These are phyloP conservation scores for Lepidopterella palustris DNA, from an alignment of 495 filamentous ascomycete genomes.

Conservation along the genomic window DNA sequence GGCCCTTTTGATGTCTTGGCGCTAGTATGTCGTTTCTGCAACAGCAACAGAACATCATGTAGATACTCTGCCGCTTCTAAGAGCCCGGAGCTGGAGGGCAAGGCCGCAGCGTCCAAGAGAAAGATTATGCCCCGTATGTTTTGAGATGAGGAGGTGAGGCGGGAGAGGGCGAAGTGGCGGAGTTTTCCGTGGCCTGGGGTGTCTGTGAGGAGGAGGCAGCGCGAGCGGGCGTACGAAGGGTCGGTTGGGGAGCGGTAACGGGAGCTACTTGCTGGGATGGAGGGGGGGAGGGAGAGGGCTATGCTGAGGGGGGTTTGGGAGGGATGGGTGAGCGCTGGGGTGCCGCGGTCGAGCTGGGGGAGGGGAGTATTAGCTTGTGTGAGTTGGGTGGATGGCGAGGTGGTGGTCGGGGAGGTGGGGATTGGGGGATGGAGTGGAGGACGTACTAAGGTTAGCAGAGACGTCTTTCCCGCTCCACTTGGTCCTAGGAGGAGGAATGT, in stretches of 20 bases:
- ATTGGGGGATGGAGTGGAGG: not conserved
- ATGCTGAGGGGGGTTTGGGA: conserved; percentile 79
- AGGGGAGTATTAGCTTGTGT: not conserved
- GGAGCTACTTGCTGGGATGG: conserved; percentile 54
- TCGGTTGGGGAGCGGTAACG: conserved; percentile 66
- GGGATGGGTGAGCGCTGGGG: conserved; percentile 1
- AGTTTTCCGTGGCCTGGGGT: conserved; percentile 95
- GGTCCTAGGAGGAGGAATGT: conserved; percentile 84
- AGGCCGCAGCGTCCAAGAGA: conserved; percentile 73
- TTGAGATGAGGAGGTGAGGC: conserved; percentile 37
- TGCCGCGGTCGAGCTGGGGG: not conserved
- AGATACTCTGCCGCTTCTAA: conserved; percentile 70
- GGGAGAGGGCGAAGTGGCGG: conserved; percentile 44
- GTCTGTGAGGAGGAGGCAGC: conserved; percentile 72
- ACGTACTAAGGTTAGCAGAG: conserved; percentile 70
- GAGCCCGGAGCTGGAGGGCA: conserved; percentile 51
- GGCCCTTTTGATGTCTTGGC: conserved; percentile 53
- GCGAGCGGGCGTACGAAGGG: conserved; percentile 55
- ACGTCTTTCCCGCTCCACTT: conserved; percentile 79
- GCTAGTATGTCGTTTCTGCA: conserved; percentile 67
- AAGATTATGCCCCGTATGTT: conserved; percentile 72
- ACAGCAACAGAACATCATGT: conserved; percentile 71
- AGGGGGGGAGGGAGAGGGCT: conserved; percentile 58
- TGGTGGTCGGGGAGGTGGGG: not conserved
- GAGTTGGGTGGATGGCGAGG: not conserved